Evolutionary conservation across 495 filamentous ascomycete genomes (phyloP).

Genomic region (Podospora anserina): DNA sequence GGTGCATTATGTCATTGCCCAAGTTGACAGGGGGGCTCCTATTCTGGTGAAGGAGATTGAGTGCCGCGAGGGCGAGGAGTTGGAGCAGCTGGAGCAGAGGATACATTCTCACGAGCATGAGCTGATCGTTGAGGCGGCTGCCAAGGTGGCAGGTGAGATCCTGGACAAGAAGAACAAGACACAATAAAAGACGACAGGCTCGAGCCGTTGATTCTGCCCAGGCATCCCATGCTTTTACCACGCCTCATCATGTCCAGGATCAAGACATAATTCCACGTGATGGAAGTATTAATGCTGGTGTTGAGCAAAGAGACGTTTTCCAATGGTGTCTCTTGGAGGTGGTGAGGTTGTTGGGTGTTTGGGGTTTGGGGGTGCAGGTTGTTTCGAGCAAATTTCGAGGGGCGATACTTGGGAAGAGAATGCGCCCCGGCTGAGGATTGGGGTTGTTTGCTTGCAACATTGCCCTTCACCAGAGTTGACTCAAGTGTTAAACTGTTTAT

Average conservation of each 20-base stretch:
- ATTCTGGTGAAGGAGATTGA: conserved; percentile 70
- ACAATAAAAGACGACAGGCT: conserved; percentile 18
- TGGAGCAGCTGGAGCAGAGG: conserved; percentile 63
- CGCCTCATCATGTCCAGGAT: neutral
- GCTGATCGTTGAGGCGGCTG: conserved; percentile 65
- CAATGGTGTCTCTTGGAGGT: neutral
- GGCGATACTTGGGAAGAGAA: no score
- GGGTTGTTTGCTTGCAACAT: no score
- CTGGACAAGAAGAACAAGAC: conserved; percentile 21
- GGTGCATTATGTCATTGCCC: conserved; percentile 83
- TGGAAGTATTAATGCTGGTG: neutral
- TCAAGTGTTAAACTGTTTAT: no score
- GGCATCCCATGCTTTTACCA: neutral
- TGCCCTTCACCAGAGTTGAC: no score
- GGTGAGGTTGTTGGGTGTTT: no score
- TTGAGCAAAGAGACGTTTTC: neutral
- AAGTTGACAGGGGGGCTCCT: conserved; percentile 78
- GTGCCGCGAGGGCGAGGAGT: conserved; percentile 62
- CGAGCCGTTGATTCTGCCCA: neutral
- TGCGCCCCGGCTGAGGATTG: no score
- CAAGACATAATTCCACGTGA: neutral
- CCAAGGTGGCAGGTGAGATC: conserved; percentile 48
- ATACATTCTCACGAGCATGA: conserved; percentile 71
- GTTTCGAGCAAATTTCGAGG: no score
- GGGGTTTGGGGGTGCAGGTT: no score